A percentile compares a stretch with the other conserved stretches of the same genome.
These are phyloP conservation scores for Leccinum imitatum DNA, from an alignment of 768 basidiomycete genomes.

Conservation along the genomic window DNA sequence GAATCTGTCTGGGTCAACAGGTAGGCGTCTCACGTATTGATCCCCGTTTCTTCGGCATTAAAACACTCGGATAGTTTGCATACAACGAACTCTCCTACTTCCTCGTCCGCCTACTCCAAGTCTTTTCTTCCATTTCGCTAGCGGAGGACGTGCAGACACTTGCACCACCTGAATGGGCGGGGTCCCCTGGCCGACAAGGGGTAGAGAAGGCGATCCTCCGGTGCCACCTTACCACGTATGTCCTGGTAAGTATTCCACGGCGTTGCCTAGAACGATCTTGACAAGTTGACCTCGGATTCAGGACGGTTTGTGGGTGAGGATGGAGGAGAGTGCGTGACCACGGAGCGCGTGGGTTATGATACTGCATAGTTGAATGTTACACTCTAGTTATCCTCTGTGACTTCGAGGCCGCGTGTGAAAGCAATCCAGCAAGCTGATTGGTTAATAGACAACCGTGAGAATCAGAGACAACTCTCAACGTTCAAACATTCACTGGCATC, in stretches of 20 bases:
- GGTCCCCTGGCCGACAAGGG: slow-evolving; percentile 35
- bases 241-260: slow-evolving; percentile 34
- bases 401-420: neutral
- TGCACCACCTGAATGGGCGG: slow-evolving; percentile 47
- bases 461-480: too few relatives aligned
- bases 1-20: slow-evolving; percentile 40
- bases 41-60: slow-evolving; percentile 1
- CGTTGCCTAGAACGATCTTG: neutral
- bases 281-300: neutral
- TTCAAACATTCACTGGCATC: too few relatives aligned
- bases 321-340: slow-evolving; percentile 18
- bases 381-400: neutral
- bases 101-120: slow-evolving; percentile 57
- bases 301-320: slow-evolving; percentile 29
- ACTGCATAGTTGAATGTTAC: neutral
- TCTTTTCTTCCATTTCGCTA: slow-evolving; percentile 47
- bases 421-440: too few relatives aligned
- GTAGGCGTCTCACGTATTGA: slow-evolving; percentile 12
- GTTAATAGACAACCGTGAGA: too few relatives aligned
- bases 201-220: slow-evolving; percentile 48
- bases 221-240: slow-evolving; percentile 55
- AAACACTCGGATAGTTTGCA: slow-evolving; percentile 46
- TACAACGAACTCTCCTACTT: slow-evolving; percentile 66
- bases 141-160: slow-evolving; percentile 44
- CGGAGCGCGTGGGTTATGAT: neutral